Base-by-base conservation (phyloP, 768 basidiomycete species). In the Russula sp. region DNA sequence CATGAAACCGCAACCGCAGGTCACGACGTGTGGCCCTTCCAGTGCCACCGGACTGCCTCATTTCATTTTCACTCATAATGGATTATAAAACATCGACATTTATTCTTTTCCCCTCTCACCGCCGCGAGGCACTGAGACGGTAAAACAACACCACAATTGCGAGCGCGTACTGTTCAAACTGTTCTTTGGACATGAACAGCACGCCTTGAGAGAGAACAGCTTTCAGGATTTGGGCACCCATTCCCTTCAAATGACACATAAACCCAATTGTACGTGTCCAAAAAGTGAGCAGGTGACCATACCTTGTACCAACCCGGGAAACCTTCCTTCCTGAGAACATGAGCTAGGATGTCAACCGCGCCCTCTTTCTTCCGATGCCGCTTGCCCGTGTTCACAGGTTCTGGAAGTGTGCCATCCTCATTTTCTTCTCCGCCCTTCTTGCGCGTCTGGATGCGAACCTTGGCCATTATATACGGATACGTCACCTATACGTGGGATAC, bases 231-330 rank as follows among this genome's bases (percentile, higher is more conserved):
- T 99, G 97, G 0, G 97, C 95, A 68, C 89, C 82, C 90, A 99
- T 95, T 13, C 97, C 97, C 89, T 95, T 75, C 53, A 65, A 55
- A 42, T 48, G 44, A 46, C 44, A n/a, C 61, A 34, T 40, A 11
- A 22, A 24, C 30, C 44, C 53, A 16, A 14, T n/a, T 11, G 26
- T 44, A 28, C 40, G 20, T 4, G 5, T 22, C 61, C 62, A 28
- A 59, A 30, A 30, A 26, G 16, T 48, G 16, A 49, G 49, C n/a
- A 60, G 38, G 57, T 56, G 59, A 38, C 26, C 85, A 54, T 49
- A 92, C 93, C 86, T 93, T 92, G 75, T 99, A 99, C 93, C 93
- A 96, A 30, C 97, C 97, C n/a, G 78, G 68, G 69, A 94, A 79
- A 0, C 97, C 97, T 71, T 97, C 85, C 61, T 83, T 82, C 72